phyloP scores from a whole-genome alignment of 1,139 yeast species.

The Taiozyma sp. region DNA sequence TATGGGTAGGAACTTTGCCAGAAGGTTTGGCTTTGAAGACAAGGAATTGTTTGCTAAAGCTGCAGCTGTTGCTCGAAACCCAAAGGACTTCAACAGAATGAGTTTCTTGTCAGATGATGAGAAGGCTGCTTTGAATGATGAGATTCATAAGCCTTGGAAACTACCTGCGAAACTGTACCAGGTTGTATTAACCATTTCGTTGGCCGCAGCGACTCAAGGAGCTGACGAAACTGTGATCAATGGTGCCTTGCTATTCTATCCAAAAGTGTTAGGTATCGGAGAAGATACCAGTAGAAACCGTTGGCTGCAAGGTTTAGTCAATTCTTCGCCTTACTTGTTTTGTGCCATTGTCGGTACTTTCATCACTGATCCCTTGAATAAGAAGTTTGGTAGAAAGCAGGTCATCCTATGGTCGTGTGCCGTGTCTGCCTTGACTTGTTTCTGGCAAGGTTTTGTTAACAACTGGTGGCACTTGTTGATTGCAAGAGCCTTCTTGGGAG shows the following conservation, averaged over 20 bases:
- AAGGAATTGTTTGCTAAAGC: constrained; percentile 60
- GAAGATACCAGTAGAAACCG: constrained; percentile 42
- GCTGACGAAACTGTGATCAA: constrained; percentile 84
- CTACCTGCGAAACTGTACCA: constrained; percentile 48
- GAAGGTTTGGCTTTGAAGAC: constrained; percentile 48
- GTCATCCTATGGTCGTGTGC: constrained; percentile 57
- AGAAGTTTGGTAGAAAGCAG: constrained; percentile 59
- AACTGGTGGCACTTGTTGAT: constrained; percentile 63
- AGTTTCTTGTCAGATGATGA: constrained; percentile 52
- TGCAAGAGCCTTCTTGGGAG: constrained; percentile 64
- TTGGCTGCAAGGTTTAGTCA: constrained; percentile 67
- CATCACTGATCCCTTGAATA: constrained; percentile 61
- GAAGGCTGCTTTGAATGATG: constrained; percentile 42
- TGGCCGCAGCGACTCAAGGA: constrained; percentile 88
- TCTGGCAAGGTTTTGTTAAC: constrained; percentile 68
- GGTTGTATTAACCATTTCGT: constrained; percentile 65
- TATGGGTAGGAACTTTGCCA: constrained; percentile 65
- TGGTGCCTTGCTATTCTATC: constrained; percentile 73
- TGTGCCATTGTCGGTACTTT: constrained; percentile 67
- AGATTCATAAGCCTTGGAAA: constrained; percentile 45
- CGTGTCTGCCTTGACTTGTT: constrained; percentile 59
- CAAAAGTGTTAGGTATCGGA: constrained; percentile 44
- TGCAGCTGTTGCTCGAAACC: constrained; percentile 68
- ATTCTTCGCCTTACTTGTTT: constrained; percentile 74
- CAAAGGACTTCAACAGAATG: constrained; percentile 53